These are phyloP conservation scores for Waltiozyma sp. DNA, from an alignment of 1,139 yeast species.

Conservation along the genomic window DNA sequence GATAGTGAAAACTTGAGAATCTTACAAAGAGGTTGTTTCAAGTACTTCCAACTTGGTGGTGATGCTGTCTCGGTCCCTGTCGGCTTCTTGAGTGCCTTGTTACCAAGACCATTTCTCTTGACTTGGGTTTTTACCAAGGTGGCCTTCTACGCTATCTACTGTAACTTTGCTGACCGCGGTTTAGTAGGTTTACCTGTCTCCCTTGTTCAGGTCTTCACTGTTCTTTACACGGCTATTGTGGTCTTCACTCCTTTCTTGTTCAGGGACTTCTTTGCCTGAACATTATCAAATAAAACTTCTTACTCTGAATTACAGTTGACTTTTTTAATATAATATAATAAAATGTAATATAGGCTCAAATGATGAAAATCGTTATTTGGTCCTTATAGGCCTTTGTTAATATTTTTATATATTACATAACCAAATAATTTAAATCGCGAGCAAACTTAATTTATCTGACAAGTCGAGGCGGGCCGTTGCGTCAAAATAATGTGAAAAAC, in stretches of 20 bases:
- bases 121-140: slow-evolving; percentile 84
- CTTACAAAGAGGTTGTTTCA: slow-evolving; percentile 82
- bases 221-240: slow-evolving; percentile 60
- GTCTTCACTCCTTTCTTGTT: slow-evolving; percentile 71
- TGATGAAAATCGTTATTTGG: no score
- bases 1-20: slow-evolving; percentile 52
- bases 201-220: slow-evolving; percentile 54
- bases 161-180: slow-evolving; percentile 62
- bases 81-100: slow-evolving; percentile 71
- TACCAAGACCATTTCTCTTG: slow-evolving; percentile 62
- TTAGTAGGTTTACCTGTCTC: slow-evolving; percentile 62
- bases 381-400: no score
- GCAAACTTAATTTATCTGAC: no score
- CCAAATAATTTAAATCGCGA: no score
- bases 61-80: slow-evolving; percentile 70
- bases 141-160: slow-evolving; percentile 70
- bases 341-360: no score
- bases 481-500: not conserved
- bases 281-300: no score
- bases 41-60: slow-evolving; percentile 79
- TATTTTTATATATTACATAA: no score
- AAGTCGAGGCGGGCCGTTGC: no score
- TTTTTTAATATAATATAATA: no score
- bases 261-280: slow-evolving; percentile 24
- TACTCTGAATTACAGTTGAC: slow-evolving; percentile 6